Conservation (phyloP, 306 rosid species). For the Acacia acuminata region DNA sequence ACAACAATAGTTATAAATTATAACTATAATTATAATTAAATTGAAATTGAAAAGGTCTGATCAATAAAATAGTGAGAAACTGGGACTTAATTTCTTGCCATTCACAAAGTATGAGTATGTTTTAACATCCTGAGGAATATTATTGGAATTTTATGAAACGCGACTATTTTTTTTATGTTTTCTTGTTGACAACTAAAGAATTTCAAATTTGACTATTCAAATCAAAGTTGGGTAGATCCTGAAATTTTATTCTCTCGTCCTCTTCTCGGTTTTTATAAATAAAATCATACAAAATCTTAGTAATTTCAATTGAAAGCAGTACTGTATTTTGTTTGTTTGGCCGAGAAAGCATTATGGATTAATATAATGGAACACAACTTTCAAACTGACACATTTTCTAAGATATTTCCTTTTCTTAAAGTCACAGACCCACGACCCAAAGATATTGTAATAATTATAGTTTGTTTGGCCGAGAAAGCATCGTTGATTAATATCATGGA, state of each 20-base stretch:
- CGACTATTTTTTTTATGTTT: background rate
- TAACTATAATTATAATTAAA: no score
- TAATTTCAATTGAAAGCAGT: conserved; percentile 38
- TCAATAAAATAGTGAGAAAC: no score
- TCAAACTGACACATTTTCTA: conserved; percentile 31
- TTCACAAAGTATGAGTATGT: conserved; percentile 2
- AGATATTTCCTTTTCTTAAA: conserved; percentile 1
- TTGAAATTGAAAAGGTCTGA: no score
- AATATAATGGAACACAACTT: conserved; percentile 18
- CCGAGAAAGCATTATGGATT: background rate
- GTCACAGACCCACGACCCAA: conserved; percentile 33
- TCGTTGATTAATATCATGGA: background rate
- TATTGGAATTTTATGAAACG: conserved; percentile 26
- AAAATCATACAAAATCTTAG: background rate
- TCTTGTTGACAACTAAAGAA: background rate
- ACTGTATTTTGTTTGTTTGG: background rate
- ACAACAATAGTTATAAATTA: no score
- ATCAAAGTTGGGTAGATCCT: background rate
- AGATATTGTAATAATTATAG: background rate
- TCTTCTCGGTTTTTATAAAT: background rate
- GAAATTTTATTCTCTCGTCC: background rate
- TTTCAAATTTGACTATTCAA: conserved; percentile 23
- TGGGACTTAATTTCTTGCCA: background rate
- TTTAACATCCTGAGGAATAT: conserved; percentile 22
- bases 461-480: background rate